phyloP scores from a whole-genome alignment of 345 rosid species.

The Euphorbia pulcherrima region DNA sequence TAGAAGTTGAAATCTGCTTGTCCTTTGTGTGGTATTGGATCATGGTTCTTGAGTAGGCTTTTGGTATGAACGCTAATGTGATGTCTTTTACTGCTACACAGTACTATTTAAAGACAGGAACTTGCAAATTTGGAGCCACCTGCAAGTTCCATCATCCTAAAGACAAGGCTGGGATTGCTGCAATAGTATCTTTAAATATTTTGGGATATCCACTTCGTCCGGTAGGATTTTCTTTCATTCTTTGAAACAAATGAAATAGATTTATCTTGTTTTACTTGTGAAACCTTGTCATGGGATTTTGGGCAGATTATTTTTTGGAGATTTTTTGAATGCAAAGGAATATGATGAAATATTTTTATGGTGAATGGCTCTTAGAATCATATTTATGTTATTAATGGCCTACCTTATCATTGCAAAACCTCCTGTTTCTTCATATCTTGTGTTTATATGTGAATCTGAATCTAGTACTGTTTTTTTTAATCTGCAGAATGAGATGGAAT shows the following conservation, averaged over 20 bases:
- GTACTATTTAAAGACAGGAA: constrained; percentile 97
- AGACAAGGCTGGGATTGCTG: constrained; percentile 92
- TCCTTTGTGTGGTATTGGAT: not conserved
- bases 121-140: constrained; percentile 99
- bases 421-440: no score
- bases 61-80: constrained; percentile 7
- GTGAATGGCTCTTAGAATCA: not conserved
- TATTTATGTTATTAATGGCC: not conserved
- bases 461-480: no score
- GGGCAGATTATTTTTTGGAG: constrained; percentile 6
- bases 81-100: constrained; percentile 31
- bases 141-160: constrained; percentile 99
- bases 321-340: not conserved
- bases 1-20: not conserved
- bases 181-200: constrained; percentile 79
- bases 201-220: constrained; percentile 91
- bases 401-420: no score
- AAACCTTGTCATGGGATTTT: not conserved
- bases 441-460: no score
- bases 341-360: not conserved
- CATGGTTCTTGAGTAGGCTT: not conserved
- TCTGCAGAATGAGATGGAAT: constrained; percentile 79
- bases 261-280: not conserved
- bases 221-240: constrained; percentile 36
- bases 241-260: not conserved